Conservation (phyloP, 2,329 filamentous ascomycete species). For the Nigrospora osmanthi region DNA sequence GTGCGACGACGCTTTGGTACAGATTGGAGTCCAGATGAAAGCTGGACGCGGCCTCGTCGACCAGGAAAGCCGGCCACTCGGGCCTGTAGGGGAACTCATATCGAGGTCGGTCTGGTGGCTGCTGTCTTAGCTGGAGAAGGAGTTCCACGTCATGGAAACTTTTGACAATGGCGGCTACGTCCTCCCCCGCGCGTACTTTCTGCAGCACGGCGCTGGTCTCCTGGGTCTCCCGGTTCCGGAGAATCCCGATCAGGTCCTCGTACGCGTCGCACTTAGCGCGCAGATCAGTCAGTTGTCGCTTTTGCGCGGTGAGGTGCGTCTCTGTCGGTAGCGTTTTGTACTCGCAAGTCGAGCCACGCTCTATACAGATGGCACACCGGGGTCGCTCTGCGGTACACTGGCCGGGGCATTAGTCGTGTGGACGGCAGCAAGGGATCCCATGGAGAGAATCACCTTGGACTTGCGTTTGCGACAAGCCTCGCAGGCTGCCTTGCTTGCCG, state of each 20-base stretch:
- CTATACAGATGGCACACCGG: slow-evolving; percentile 13
- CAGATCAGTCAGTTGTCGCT: slow-evolving; percentile 12
- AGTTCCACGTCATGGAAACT: slow-evolving; percentile 12
- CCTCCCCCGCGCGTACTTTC: slow-evolving; percentile 11
- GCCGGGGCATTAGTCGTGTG: slow-evolving; percentile 2
- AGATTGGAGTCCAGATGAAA: slow-evolving; percentile 11
- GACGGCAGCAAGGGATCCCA: neutral
- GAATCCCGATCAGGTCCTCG: slow-evolving; percentile 10
- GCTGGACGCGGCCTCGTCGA: slow-evolving; percentile 5
- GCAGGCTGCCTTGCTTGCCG: slow-evolving; percentile 5
- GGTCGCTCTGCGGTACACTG: slow-evolving; percentile 16
- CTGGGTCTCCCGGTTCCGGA: slow-evolving; percentile 11
- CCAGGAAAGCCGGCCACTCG: slow-evolving; percentile 9
- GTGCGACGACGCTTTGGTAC: slow-evolving; percentile 6
- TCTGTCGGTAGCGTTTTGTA: slow-evolving; percentile 16
- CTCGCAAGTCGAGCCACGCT: slow-evolving; percentile 14
- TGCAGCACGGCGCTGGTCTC: slow-evolving; percentile 9
- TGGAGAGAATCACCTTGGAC: slow-evolving; percentile 3
- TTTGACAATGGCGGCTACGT: slow-evolving; percentile 10
- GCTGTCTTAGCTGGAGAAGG: slow-evolving; percentile 11
- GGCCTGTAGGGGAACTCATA: slow-evolving; percentile 16
- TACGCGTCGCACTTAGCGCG: slow-evolving; percentile 13
- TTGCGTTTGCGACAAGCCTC: slow-evolving; percentile 5
- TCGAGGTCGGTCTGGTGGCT: slow-evolving; percentile 11
- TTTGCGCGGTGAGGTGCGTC: slow-evolving; percentile 14